Evolutionary conservation across 1,284 basidiomycete species (phyloP).

Genomic region (Leccinum pachyderme): DNA sequence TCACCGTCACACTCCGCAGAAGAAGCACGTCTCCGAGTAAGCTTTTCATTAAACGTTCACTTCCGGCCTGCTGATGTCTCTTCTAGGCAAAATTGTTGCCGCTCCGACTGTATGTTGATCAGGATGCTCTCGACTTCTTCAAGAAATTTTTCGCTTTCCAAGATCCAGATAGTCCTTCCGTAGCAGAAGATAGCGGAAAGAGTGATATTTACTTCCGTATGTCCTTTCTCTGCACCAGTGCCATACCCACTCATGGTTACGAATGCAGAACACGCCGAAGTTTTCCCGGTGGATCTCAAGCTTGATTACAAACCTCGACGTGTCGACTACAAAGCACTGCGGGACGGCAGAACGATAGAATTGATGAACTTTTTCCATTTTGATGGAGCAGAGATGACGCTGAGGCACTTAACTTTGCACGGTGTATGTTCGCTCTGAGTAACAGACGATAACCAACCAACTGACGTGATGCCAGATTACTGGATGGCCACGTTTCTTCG

Average conservation of each 20-base stretch:
- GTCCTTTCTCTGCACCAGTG: conserved; percentile 21
- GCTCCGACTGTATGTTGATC: conserved; percentile 91
- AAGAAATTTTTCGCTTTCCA: conserved; percentile 96
- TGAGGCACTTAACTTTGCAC: conserved; percentile 87
- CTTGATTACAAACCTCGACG: conserved; percentile 98
- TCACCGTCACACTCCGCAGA: conserved; percentile 63
- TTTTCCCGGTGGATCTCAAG: conserved; percentile 89
- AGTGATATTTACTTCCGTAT: conserved; percentile 74
- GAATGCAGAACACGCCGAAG: conserved; percentile 77
- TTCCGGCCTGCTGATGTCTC: background rate
- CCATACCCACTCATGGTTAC: conserved; percentile 2
- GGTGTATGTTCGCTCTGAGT: conserved; percentile 60
- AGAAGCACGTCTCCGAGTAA: conserved; percentile 81
- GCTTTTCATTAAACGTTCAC: conserved; percentile 24
- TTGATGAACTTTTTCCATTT: conserved; percentile 99
- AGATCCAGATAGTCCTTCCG: conserved; percentile 48
- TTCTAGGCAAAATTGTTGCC: conserved; percentile 83
- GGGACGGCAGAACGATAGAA: conserved; percentile 91
- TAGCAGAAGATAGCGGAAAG: conserved; percentile 36
- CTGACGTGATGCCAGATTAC: conserved; percentile 60
- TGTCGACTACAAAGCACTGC: conserved; percentile 91
- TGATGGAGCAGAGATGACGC: conserved; percentile 96
- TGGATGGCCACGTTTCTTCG: conserved; percentile 86
- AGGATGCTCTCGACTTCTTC: conserved; percentile 97
- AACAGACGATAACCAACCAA: background rate